A percentile compares a stretch with the other conserved stretches of the same genome.
phyloP scores from a whole-genome alignment of 176 grass and related monocot species.

The Dendrocalamus sinicus region DNA sequence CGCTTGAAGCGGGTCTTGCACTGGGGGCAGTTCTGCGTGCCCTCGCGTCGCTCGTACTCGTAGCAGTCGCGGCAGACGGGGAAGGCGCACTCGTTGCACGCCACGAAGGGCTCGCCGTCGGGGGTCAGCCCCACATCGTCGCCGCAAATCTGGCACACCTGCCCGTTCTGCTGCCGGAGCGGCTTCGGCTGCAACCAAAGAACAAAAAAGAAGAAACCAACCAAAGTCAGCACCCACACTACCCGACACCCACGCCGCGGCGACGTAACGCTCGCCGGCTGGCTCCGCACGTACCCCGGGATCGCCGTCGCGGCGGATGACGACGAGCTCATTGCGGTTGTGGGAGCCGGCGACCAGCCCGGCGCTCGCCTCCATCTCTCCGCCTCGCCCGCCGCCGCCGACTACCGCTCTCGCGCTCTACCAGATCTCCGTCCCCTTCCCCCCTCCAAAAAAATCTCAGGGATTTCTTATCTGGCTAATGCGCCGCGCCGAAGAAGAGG shows the following conservation, averaged over 20 bases:
- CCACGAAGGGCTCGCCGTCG: constrained; percentile 60
- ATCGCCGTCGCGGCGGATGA: constrained; percentile 90
- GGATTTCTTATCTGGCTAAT: background rate
- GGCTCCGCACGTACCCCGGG: constrained; percentile 64
- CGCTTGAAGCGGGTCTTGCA: constrained; percentile 78
- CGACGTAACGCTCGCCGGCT: constrained; percentile 17
- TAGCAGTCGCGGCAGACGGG: constrained; percentile 74
- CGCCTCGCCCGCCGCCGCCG: background rate
- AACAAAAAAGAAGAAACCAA: background rate
- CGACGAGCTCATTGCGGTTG: constrained; percentile 94
- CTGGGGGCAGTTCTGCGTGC: constrained; percentile 73
- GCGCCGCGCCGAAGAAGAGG: constrained; percentile 13
- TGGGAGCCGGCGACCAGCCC: constrained; percentile 88
- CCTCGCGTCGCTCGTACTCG: constrained; percentile 74
- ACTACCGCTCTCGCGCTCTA: constrained; percentile 20
- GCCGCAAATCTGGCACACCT: constrained; percentile 82
- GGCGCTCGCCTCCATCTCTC: constrained; percentile 86
- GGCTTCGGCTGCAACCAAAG: constrained; percentile 52
- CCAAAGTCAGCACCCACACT: background rate
- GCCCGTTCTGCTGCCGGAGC: constrained; percentile 57
- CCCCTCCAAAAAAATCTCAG: background rate
- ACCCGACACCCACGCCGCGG: background rate
- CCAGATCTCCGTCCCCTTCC: constrained; percentile 35
- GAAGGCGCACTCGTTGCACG: constrained; percentile 84
- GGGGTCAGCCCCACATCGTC: constrained; percentile 53